phyloP scores from a whole-genome alignment of 129 eudicot genomes.

The Oenanthe sinensis region DNA sequence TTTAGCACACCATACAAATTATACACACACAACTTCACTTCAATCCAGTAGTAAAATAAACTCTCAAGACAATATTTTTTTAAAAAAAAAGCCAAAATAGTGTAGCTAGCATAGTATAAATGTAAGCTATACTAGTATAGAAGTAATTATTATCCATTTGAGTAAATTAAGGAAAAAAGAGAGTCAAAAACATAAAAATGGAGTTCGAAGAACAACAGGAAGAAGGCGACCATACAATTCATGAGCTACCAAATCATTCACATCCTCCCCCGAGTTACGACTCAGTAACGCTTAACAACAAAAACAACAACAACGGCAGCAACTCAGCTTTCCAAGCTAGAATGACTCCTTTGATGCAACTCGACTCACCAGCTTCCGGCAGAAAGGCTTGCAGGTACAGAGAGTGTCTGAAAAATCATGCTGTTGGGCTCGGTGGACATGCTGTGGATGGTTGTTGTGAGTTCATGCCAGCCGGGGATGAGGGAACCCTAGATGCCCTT shows the following conservation, averaged over 20 bases:
- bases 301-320: background rate
- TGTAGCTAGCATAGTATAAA: slow-evolving; percentile 8
- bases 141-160: slow-evolving; percentile 1
- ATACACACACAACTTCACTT: background rate
- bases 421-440: slow-evolving; percentile 37
- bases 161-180: background rate
- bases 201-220: slow-evolving; percentile 35
- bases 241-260: background rate
- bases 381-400: slow-evolving; percentile 22
- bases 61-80: background rate
- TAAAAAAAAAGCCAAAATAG: background rate
- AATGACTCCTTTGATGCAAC: slow-evolving; percentile 13
- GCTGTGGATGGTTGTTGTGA: slow-evolving; percentile 71
- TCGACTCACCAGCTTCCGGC: slow-evolving; percentile 5
- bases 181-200: slow-evolving; percentile 14
- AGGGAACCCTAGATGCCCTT: slow-evolving; percentile 52
- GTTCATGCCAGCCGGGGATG: slow-evolving; percentile 53
- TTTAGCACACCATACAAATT: background rate
- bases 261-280: slow-evolving; percentile 22
- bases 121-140: background rate
- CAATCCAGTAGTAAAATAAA: background rate
- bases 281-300: slow-evolving; percentile 6
- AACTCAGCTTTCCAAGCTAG: slow-evolving; percentile 10
- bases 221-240: slow-evolving; percentile 11
- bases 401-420: slow-evolving; percentile 78